These are phyloP conservation scores for Cyclotella cryptica DNA, from an alignment of 108 stramenopile genomes.

Conservation along the genomic window DNA sequence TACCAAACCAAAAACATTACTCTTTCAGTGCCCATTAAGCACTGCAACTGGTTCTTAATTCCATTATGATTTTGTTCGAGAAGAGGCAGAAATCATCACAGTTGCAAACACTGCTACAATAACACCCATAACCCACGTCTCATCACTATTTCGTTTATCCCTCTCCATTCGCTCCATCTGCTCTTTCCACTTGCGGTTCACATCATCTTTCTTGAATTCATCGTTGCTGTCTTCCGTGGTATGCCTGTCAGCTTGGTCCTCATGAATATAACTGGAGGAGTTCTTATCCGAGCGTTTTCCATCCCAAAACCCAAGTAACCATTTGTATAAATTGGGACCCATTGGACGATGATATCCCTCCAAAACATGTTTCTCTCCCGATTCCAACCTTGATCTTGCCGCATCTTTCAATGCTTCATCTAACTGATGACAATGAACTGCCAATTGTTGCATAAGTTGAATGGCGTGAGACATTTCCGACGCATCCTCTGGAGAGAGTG, in stretches of 20 bases:
- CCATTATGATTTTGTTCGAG: not conserved
- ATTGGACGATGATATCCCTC: constrained; percentile 32
- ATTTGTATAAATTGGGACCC: constrained; percentile 50
- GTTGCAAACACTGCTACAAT: constrained; percentile 53
- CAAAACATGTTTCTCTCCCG: constrained; percentile 46
- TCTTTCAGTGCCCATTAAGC: not conserved
- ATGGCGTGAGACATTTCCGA: constrained; percentile 59
- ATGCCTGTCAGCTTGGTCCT: constrained; percentile 3
- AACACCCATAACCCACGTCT: constrained; percentile 69
- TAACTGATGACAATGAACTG: constrained; percentile 66
- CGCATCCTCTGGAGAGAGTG: not conserved
- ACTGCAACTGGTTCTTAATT: not conserved
- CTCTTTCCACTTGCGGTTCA: constrained; percentile 3
- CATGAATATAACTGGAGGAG: not conserved
- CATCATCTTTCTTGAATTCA: constrained; percentile 8
- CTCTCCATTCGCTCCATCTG: constrained; percentile 53
- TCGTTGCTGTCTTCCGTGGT: not conserved
- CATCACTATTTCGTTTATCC: constrained; percentile 60
- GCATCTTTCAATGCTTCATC: constrained; percentile 55
- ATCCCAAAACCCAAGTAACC: constrained; percentile 59
- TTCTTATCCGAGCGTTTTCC: not conserved
- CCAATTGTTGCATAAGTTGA: constrained; percentile 71
- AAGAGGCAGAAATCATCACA: constrained; percentile 36
- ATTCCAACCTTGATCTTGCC: constrained; percentile 18
- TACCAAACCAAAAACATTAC: too few relatives aligned